phyloP scores from a whole-genome alignment of 108 stramenopile species.

The Fragilaria crotonensis region DNA sequence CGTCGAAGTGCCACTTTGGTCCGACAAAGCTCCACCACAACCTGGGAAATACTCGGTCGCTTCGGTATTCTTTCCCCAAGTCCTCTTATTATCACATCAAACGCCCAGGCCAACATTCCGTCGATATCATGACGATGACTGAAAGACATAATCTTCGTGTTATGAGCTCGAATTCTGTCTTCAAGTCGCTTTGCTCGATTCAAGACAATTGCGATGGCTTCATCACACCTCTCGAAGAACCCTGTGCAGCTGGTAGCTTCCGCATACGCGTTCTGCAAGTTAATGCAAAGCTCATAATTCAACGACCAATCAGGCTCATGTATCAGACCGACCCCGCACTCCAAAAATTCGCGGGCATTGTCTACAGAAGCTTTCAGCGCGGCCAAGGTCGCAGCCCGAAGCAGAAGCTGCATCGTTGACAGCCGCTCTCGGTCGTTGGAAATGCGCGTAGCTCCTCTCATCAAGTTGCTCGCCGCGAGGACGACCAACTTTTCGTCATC shows the following conservation, averaged over 20 bases:
- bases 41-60: background rate
- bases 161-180: background rate
- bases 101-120: background rate
- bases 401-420: background rate
- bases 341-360: background rate
- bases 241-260: background rate
- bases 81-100: background rate
- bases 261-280: background rate
- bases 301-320: background rate
- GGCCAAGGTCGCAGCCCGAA: background rate
- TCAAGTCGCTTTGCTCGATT: background rate
- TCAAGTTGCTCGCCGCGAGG: background rate
- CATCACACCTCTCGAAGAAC: background rate
- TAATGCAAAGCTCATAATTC: background rate
- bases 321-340: background rate
- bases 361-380: background rate
- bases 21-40: background rate
- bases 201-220: background rate
- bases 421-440: background rate
- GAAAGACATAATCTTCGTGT: background rate
- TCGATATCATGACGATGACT: background rate
- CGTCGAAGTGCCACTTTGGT: background rate
- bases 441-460: background rate
- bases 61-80: background rate
- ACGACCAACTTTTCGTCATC: background rate